Evolutionary conservation across 805 yeast species (phyloP).

Genomic region (Huiozyma naganishii): DNA sequence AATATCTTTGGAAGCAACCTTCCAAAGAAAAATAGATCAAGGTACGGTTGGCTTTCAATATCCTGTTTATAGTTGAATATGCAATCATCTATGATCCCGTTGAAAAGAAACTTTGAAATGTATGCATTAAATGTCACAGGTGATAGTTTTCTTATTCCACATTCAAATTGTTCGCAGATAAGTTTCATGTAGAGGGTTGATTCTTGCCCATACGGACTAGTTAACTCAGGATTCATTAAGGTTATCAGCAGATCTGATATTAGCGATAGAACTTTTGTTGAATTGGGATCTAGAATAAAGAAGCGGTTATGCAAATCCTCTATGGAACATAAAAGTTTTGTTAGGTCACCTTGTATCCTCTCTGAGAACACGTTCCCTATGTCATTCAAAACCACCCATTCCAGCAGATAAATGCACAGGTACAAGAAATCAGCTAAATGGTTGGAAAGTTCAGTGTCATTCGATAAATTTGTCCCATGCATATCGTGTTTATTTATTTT

Average conservation of each 20-base stretch:
- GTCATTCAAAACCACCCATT: conserved; percentile 30
- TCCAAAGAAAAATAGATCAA: background rate
- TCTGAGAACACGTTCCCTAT: conserved; percentile 29
- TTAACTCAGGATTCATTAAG: conserved; percentile 25
- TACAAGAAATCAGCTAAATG: conserved; percentile 20
- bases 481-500: too few species aligned
- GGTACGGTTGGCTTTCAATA: background rate
- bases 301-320: background rate
- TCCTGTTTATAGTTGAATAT: background rate
- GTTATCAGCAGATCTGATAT: conserved; percentile 24
- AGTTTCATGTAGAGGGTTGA: background rate
- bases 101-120: background rate
- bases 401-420: conserved; percentile 27
- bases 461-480: too few species aligned
- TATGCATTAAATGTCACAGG: background rate
- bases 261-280: conserved; percentile 11
- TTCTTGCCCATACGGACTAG: background rate
- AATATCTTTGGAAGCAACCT: background rate
- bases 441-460: too few species aligned
- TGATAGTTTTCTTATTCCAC: background rate
- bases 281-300: conserved; percentile 19
- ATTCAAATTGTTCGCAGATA: background rate
- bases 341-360: conserved; percentile 21
- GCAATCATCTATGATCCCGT: background rate
- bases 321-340: conserved; percentile 14